These are phyloP conservation scores for Neonectria coccinea DNA, from an alignment of 2,329 filamentous ascomycete species.

Conservation along the genomic window DNA sequence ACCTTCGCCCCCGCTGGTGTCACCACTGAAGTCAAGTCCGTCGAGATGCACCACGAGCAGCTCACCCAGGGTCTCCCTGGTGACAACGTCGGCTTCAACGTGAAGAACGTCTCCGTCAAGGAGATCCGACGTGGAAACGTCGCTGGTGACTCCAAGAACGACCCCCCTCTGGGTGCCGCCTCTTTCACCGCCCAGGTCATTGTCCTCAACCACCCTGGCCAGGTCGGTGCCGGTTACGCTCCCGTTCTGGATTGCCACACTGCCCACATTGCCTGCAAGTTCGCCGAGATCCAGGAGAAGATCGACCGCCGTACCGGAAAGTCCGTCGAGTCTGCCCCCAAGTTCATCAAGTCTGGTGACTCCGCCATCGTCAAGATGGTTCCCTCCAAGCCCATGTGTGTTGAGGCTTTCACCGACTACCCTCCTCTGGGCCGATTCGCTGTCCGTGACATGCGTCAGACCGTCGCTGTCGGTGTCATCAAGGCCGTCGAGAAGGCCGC, in stretches of 20 bases:
- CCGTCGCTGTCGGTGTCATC: constrained; percentile 94
- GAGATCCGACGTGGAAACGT: constrained; percentile 99
- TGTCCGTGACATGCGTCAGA: constrained; percentile 97
- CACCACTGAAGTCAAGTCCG: constrained; percentile 99
- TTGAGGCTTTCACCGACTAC: constrained; percentile 99
- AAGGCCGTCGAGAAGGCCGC: constrained; percentile 81
- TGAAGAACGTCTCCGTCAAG: constrained; percentile 99
- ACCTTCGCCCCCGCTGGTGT: constrained; percentile 99
- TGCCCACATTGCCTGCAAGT: constrained; percentile 99
- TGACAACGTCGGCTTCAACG: constrained; percentile 99
- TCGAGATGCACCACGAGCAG: constrained; percentile 99
- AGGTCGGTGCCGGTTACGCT: constrained; percentile 99
- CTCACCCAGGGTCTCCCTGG: constrained; percentile 93
- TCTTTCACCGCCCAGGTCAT: constrained; percentile 99
- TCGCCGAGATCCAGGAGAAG: constrained; percentile 99
- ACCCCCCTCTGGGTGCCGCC: constrained; percentile 88
- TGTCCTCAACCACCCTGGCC: constrained; percentile 99
- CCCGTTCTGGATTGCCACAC: constrained; percentile 99
- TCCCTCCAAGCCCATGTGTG: constrained; percentile 99
- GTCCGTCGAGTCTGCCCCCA: constrained; percentile 89
- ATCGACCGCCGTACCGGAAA: constrained; percentile 99
- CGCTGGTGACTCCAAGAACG: constrained; percentile 99
- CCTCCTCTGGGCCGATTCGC: constrained; percentile 99
- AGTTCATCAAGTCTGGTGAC: constrained; percentile 99
- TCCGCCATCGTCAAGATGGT: constrained; percentile 99